Evolutionary conservation across 192 early-diverging fungal species (phyloP), one percentile per base, ranked within the genome.

Genomic region (Linnemannia zychae): DNA sequence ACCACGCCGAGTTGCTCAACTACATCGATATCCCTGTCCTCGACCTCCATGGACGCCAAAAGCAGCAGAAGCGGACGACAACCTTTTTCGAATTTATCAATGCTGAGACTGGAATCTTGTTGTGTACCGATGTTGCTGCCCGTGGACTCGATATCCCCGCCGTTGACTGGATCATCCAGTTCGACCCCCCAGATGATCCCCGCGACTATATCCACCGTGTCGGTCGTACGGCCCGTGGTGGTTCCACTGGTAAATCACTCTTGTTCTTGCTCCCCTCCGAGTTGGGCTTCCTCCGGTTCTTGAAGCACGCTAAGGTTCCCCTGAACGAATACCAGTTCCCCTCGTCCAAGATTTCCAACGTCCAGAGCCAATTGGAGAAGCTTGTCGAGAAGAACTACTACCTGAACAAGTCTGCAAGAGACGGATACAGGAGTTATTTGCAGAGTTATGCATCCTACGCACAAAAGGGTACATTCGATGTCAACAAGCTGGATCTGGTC

Each of bases 281-380:
- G 85, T 91, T 99, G 50, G 97, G 96, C 22, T 99, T 99, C 92
- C 91, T 99, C 84, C 91, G 96, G 74, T 99, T 96, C 88, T 91
- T 99, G 69, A 99, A 99, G 89, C 97, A 99, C 84, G 97, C 97
- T 84, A 99, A 97, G 88, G 97, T 99, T 0, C 99, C 98, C 11
- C 91, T 99, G 77, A 99, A 99, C 91, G 99, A 99, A 90, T 99
- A 98, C 90, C 96, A 99, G 88, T 99, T 99, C 91, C 98, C 97
- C 57, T 88, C 91, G 2, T 92, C 84, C 88, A 99, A 99, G 93
- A 94, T 99, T 76, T 94, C 98, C 86, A 99, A 99, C 87, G 96
- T 99, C 33, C 98, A 99, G 90, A 91, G 94, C 71, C 78, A 96
- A 91, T 93, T 99, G n/a, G 99, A 99, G 82, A 94, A 95, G 79